phyloP scores from a whole-genome alignment of 208 protist genomes.

The Strigomonas galati region DNA sequence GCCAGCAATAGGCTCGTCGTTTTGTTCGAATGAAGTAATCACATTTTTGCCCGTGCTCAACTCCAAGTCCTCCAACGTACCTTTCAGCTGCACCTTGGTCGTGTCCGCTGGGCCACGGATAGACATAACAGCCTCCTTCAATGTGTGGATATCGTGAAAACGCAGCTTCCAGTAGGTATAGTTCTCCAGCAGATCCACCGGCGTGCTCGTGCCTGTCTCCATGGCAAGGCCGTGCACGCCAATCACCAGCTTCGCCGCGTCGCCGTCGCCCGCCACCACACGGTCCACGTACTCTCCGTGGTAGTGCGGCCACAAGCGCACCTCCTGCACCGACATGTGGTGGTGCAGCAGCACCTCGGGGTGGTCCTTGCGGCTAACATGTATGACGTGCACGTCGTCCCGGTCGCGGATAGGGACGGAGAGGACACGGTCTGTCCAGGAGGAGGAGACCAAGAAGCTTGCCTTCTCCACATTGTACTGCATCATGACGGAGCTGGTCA shows the following conservation, averaged over 20 bases:
- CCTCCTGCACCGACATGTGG: slow-evolving; percentile 8
- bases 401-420: not conserved
- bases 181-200: too few relatives aligned
- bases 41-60: not conserved
- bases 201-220: not conserved
- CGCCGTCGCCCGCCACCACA: too few relatives aligned
- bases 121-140: not conserved
- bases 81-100: not conserved
- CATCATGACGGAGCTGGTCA: not conserved
- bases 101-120: slow-evolving; percentile 2
- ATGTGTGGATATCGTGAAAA: slow-evolving; percentile 1
- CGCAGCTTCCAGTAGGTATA: not conserved
- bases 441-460: not conserved
- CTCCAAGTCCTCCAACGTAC: slow-evolving; percentile 8
- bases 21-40: too few relatives aligned
- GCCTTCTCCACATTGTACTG: slow-evolving; percentile 13
- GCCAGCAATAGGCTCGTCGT: too few relatives aligned
- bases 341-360: slow-evolving; percentile 5
- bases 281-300: too few relatives aligned
- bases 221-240: not conserved
- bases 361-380: slow-evolving; percentile 9
- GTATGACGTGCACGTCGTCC: slow-evolving; percentile 11
- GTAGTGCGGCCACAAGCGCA: slow-evolving; percentile 8
- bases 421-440: slow-evolving; percentile 9
- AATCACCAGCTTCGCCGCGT: slow-evolving; percentile 5